Evolutionary conservation across 208 protist species (phyloP).

Genomic region (Trypanosoma rangeli): DNA sequence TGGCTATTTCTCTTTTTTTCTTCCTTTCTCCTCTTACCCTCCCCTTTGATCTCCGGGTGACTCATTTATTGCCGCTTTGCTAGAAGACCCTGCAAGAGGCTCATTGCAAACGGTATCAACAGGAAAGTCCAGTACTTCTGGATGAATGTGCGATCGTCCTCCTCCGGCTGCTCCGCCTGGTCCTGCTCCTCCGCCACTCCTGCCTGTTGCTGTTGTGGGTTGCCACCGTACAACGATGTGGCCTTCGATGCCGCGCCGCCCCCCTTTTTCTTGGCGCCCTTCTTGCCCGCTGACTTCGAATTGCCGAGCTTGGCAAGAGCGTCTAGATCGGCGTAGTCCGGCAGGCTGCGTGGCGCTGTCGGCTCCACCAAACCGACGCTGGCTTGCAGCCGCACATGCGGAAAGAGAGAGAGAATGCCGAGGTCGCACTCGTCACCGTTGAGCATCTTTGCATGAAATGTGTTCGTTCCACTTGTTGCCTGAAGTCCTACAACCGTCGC

Average conservation of each 20-base stretch:
- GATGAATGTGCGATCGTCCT: slow-evolving; percentile 77
- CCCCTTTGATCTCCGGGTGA: background rate
- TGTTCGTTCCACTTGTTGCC: slow-evolving; percentile 73
- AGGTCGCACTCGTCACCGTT: slow-evolving; percentile 85
- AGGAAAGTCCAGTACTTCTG: slow-evolving; percentile 92
- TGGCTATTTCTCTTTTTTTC: background rate
- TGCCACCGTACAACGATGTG: slow-evolving; percentile 21
- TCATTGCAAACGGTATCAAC: slow-evolving; percentile 60
- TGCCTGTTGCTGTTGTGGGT: slow-evolving; percentile 19
- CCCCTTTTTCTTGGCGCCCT: slow-evolving; percentile 3
- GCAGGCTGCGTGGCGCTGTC: slow-evolving; percentile 32
- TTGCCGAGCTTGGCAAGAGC: slow-evolving; percentile 28
- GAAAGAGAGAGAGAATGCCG: slow-evolving; percentile 82
- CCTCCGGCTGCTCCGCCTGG: slow-evolving; percentile 59
- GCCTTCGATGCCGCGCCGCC: background rate
- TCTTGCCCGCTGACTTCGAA: background rate
- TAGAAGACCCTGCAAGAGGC: slow-evolving; percentile 57
- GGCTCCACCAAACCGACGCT: slow-evolving; percentile 48
- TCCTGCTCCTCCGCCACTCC: slow-evolving; percentile 53
- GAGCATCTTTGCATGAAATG: slow-evolving; percentile 86
- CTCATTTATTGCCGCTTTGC: slow-evolving; percentile 20
- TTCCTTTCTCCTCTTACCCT: background rate
- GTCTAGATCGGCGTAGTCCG: slow-evolving; percentile 76
- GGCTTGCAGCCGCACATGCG: slow-evolving; percentile 53
- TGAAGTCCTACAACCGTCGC: slow-evolving; percentile 68